Evolutionary conservation across 2,329 filamentous ascomycete species (phyloP).

Genomic region (Dothidotthia symphoricarpi): DNA sequence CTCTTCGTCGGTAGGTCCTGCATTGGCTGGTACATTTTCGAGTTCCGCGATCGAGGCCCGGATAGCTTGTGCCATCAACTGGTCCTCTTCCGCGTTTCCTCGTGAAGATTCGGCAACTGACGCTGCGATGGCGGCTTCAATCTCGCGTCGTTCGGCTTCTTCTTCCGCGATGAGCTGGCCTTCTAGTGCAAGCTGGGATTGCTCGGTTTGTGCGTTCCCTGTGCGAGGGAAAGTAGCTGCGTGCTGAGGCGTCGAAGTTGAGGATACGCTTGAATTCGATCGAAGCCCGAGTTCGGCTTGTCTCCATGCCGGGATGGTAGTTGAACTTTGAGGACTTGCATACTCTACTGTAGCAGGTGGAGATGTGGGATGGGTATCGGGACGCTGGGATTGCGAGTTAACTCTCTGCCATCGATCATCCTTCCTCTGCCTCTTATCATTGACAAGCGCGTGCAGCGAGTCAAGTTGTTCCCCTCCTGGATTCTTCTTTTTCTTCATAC

Average conservation of each 20-base stretch:
- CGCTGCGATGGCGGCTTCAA: conserved; percentile 68
- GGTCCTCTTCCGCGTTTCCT: conserved; percentile 68
- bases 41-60: conserved; percentile 66
- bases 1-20: conserved; percentile 45
- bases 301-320: conserved; percentile 10
- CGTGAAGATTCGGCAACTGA: conserved; percentile 66
- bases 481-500: conserved; percentile 59
- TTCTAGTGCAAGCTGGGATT: conserved; percentile 14
- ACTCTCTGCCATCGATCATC: conserved; percentile 37
- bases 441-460: conserved; percentile 46
- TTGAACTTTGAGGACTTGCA: conserved; percentile 13
- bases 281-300: conserved; percentile 1
- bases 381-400: conserved; percentile 17
- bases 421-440: conserved; percentile 34
- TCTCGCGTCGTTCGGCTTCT: conserved; percentile 56
- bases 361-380: conserved; percentile 16
- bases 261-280: conserved; percentile 16
- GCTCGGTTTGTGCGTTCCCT: conserved; percentile 9
- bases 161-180: conserved; percentile 27
- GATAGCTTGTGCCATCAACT: conserved; percentile 69
- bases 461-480: conserved; percentile 52
- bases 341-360: conserved; percentile 14
- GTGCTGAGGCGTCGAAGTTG: conserved; percentile 19
- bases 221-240: conserved; percentile 26
- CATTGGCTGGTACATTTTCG: conserved; percentile 36